These are phyloP conservation scores for Globisporangium radiosum DNA, from an alignment of 352 stramenopile species.

Conservation along the genomic window DNA sequence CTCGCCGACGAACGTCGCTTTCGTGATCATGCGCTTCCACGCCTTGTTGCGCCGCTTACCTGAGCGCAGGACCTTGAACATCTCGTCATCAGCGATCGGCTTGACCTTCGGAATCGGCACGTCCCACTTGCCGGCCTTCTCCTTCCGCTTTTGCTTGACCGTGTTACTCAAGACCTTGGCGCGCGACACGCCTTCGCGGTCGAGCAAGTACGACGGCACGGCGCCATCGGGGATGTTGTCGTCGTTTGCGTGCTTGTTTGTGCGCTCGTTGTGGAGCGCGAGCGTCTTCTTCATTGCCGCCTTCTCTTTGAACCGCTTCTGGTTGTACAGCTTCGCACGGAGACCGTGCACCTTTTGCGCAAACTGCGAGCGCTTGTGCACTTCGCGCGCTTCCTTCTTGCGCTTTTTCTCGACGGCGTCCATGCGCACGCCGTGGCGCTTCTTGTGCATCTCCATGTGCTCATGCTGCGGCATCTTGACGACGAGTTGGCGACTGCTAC, in stretches of 20 bases:
- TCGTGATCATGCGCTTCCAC: slow-evolving; percentile 89
- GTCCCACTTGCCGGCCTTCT: slow-evolving; percentile 99
- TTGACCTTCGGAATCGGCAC: slow-evolving; percentile 98
- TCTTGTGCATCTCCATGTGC: slow-evolving; percentile 99
- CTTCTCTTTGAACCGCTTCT: slow-evolving; percentile 99
- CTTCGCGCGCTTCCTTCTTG: slow-evolving; percentile 98
- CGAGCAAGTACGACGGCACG: slow-evolving; percentile 98
- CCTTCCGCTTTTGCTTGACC: slow-evolving; percentile 99
- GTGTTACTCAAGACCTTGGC: slow-evolving; percentile 99
- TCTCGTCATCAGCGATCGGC: slow-evolving; percentile 99
- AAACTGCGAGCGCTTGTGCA: slow-evolving; percentile 96
- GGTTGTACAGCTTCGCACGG: slow-evolving; percentile 98
- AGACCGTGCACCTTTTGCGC: slow-evolving; percentile 98
- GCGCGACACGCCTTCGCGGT: slow-evolving; percentile 97
- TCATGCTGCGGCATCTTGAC: slow-evolving; percentile 96
- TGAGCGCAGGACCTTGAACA: slow-evolving; percentile 99
- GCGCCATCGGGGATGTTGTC: slow-evolving; percentile 95
- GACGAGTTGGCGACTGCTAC: not conserved
- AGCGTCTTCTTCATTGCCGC: slow-evolving; percentile 99
- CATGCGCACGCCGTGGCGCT: slow-evolving; percentile 98
- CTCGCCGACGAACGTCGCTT: slow-evolving; percentile 98
- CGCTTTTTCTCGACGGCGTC: slow-evolving; percentile 95
- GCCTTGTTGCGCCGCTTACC: slow-evolving; percentile 95
- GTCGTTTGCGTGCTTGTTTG: slow-evolving; percentile 98
- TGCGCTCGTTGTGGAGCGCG: slow-evolving; percentile 97